Base-by-base conservation (phyloP, 768 basidiomycete species). In the Aureoboletus auriporus region DNA sequence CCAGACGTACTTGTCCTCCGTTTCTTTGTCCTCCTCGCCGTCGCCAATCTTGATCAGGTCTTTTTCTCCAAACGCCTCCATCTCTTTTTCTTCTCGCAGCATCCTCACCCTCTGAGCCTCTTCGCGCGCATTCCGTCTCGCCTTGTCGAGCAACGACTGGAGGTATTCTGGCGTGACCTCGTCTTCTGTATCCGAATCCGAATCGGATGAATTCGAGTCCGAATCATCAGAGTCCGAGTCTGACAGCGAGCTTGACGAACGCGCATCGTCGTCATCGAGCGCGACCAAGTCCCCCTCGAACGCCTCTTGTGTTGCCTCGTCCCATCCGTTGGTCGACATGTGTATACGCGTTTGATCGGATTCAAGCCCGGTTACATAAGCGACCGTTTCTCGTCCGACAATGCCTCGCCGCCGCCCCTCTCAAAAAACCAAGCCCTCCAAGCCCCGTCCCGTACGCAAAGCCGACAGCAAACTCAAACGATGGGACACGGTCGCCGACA, bases 401-500 rank as follows among this genome's bases (percentile, higher is more conserved):
- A 82, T 83, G 82, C 73, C 76, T 51, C 75, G 77, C 44, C 72
- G 72, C 26, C 67, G 62, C 30, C 57, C 64, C 14, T 51, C 67
- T 64, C 46, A 67, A 64, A 44, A 73, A 73, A 58, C 60, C 59
- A 58, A 66, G 61, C 38, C 49, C 43, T 62, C 43, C 56, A 67
- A 77, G 54, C 69, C 78, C 1, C 78, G 78, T 26, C 68, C 74
- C 10, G 58, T 79, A 5, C 71, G 79, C 56, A 75, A 74, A 48
- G 72, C 69, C 30, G 78, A 83, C 41, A 67, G 71, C 23, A 79
- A 69, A 54, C 58, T 88, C 10, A 77, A 77, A 50, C 77, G 78
- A 65, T 90, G 89, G 88, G 75, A 87, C 51, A 81, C 73, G 30
- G 54, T 68, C 20, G 72, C 74, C 6, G 89, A 91, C 58, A 79